Evolutionary conservation across 176 grass and related monocot species (phyloP).

Genomic region (Chrysopogon serrulatus): DNA sequence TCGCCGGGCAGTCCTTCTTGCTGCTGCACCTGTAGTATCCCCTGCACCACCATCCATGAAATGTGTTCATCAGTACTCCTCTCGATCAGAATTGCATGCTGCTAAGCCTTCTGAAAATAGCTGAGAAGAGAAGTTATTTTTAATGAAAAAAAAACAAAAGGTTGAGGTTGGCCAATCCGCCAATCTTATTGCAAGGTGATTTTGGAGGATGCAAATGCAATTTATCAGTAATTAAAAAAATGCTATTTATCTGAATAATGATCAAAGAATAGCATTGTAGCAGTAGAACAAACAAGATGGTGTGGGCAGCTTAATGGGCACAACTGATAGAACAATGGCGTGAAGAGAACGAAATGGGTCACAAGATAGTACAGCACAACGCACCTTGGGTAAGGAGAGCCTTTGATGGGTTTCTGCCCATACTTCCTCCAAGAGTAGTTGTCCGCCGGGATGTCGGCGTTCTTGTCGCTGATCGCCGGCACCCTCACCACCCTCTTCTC

Average conservation of each 20-base stretch:
- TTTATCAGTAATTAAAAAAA: not conserved
- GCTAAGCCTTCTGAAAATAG: not conserved
- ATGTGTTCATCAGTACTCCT: not conserved
- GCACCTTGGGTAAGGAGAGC: slow-evolving; percentile 91
- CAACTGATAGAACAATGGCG: not conserved
- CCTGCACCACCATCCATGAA: slow-evolving; percentile 12
- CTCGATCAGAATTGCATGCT: not conserved
- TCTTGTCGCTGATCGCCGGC: slow-evolving; percentile 79
- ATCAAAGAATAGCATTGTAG: not conserved
- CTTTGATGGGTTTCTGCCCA: slow-evolving; percentile 97
- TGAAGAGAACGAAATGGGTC: not conserved
- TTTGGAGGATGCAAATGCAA: not conserved
- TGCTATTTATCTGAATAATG: not conserved
- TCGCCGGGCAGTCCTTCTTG: slow-evolving; percentile 76
- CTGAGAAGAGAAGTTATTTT: no score
- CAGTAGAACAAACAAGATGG: not conserved
- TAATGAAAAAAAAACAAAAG: no score
- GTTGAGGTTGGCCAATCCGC: not conserved
- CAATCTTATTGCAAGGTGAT: not conserved
- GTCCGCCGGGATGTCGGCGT: slow-evolving; percentile 76
- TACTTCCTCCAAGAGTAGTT: slow-evolving; percentile 97
- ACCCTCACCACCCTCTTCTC: slow-evolving; percentile 82
- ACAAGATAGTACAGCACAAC: not conserved
- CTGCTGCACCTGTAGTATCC: slow-evolving; percentile 95
- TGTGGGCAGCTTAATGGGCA: not conserved